Evolutionary conservation across 2,329 filamentous ascomycete genomes (phyloP).

Genomic region (Ilyonectria destructans): DNA sequence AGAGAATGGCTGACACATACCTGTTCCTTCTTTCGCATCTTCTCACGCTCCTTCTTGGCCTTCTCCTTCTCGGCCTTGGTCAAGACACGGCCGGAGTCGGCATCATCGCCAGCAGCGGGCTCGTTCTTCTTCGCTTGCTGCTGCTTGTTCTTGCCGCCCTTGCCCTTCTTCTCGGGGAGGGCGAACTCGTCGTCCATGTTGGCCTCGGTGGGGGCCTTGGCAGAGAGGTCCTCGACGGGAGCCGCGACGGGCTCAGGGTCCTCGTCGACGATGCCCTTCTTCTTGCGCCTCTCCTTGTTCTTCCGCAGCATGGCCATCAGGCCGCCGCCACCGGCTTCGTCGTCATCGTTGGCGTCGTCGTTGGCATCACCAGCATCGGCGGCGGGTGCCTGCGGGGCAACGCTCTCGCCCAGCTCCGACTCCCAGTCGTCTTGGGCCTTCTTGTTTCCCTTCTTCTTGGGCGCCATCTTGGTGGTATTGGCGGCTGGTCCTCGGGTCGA

Average conservation of each 20-base stretch:
- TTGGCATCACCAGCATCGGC: slow-evolving; percentile 63
- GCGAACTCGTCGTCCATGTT: slow-evolving; percentile 90
- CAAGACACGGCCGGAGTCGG: slow-evolving; percentile 79
- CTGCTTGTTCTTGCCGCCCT: slow-evolving; percentile 67
- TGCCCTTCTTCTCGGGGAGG: slow-evolving; percentile 82
- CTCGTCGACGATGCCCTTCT: slow-evolving; percentile 85
- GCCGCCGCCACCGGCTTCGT: slow-evolving; percentile 73
- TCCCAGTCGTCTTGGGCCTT: slow-evolving; percentile 94
- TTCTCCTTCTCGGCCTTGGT: slow-evolving; percentile 99
- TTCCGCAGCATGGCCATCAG: slow-evolving; percentile 87
- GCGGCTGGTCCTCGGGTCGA: slow-evolving; percentile 32
- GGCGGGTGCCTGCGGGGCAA: slow-evolving; percentile 72
- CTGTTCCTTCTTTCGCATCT: slow-evolving; percentile 98
- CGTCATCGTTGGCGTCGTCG: slow-evolving; percentile 66
- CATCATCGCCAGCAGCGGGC: slow-evolving; percentile 68
- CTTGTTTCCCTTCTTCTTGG: slow-evolving; percentile 94
- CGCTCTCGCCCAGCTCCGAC: slow-evolving; percentile 87
- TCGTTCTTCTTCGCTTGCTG: slow-evolving; percentile 61
- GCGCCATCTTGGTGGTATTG: slow-evolving; percentile 77
- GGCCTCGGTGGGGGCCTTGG: slow-evolving; percentile 86
- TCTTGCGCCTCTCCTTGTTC: slow-evolving; percentile 89
- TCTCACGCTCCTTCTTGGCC: slow-evolving; percentile 97
- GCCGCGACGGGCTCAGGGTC: slow-evolving; percentile 57
- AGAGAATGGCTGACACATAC: slow-evolving; percentile 62
- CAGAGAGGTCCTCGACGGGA: slow-evolving; percentile 74